Evolutionary conservation across 2,329 filamentous ascomycete genomes (phyloP).

Genomic region (Drechslerella dactyloides): DNA sequence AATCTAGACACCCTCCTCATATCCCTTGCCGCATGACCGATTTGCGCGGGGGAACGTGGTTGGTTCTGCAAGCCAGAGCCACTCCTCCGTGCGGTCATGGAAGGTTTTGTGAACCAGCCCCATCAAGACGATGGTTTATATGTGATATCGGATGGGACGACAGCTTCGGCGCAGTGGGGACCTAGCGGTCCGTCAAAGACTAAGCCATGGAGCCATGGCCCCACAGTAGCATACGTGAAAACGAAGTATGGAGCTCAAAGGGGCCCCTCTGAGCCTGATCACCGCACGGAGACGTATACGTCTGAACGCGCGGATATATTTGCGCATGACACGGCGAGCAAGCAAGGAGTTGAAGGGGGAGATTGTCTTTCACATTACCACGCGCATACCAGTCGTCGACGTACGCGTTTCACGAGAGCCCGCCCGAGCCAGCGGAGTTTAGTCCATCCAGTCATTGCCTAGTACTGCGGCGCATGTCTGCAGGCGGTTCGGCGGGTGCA

Average conservation of each 20-base stretch:
- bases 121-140: neutral
- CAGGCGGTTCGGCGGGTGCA: conserved; percentile 22
- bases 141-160: conserved; percentile 3
- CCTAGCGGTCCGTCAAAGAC: conserved; percentile 1
- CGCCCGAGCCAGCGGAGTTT: conserved; percentile 33
- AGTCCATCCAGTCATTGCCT: conserved; percentile 3
- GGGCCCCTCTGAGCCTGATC: no score
- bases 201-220: neutral
- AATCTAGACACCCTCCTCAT: conserved; percentile 22
- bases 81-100: conserved; percentile 27
- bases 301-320: neutral
- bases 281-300: no score
- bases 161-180: conserved; percentile 1
- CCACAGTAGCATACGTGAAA: neutral
- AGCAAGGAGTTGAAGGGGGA: conserved; percentile 9
- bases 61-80: conserved; percentile 38
- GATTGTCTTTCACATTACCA: conserved; percentile 37
- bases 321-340: neutral
- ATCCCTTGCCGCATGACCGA: conserved; percentile 31
- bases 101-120: conserved; percentile 10
- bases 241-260: neutral
- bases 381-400: conserved; percentile 38
- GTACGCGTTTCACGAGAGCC: conserved; percentile 41
- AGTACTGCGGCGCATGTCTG: neutral
- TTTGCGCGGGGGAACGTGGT: conserved; percentile 19